Evolutionary conservation across 371 early-diverging fungal species (phyloP), one percentile per base, ranked within the genome.

Genomic region (Mortierella sp.): DNA sequence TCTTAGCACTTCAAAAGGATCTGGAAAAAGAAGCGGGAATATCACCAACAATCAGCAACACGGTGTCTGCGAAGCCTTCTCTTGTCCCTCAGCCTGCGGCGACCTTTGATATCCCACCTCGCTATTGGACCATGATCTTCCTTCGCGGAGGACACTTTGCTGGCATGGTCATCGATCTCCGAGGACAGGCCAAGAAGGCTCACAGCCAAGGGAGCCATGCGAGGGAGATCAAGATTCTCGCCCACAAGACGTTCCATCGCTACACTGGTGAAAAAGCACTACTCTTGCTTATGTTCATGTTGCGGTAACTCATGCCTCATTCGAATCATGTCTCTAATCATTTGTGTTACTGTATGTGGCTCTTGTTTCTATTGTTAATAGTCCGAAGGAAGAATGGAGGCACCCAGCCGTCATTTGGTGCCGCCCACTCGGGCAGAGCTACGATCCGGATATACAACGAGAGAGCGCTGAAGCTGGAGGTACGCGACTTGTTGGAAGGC

Each of bases 351-450:
- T n/a, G n/a, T n/a, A n/a, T n/a, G n/a, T n/a, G n/a, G n/a, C n/a
- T n/a, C n/a, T n/a, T 39, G 19, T 41, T 52, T 64, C 52, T 41
- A 53, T 34, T 11, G 24, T 47, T 9, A 29, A 34, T 63, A 91
- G 91, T 97, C 2, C 92, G 99, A 64, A 85, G 96, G 73, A 97
- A 98, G 79, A 98, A 99, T 84, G 99, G 99, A 76, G 98, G 97
- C 0, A 88, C 95, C 19, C 99, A 99, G 85, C 89, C 91, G 13
- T 87, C 93, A 14, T 95, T 95, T 79, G 96, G 96, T 24, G 90
- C 89, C 8, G 97, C 98, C 1, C 94, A 94, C 29, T 96, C 97
- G 11, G 99, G 97, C 10, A 98, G 98, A 67, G 96, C 98, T 0
- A 90, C 90, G 65, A 89, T 98, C 40, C 90, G 99, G 53, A 87